Evolutionary conservation across 306 rosid species (phyloP), one percentile per base, ranked within the genome.

Genomic region (Fragaria nilgerrensis): DNA sequence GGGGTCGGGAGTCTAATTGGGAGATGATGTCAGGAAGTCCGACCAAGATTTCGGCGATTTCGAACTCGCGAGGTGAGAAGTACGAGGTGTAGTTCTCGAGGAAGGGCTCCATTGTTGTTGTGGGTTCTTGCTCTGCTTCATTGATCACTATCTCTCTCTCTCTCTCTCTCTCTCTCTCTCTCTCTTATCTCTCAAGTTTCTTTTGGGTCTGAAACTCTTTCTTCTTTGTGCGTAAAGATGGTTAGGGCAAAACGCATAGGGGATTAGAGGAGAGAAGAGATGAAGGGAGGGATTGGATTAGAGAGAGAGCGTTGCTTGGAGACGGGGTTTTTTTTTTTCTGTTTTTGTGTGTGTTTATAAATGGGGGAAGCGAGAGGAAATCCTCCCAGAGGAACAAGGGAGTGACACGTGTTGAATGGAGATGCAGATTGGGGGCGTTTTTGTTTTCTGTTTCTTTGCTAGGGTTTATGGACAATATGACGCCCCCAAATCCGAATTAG

Each of bases 381-480:
- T 48, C 72, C 67, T 13, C 32, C n/a, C 53, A 36, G 52, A 73
- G 75, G 78, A 52, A 5, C 70, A 22, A 61, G 76, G 43, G 52
- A 0, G 10, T 49, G 86, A 88, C 92, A 88, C 92, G 92, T 84
- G 92, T 76, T 81, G 16, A 1, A 55, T 67, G 76, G 77, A 29
- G 83, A 85, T 79, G 78, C 85, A 75, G 78, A 72, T 65, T 25
- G 22, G 22, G 22, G 61, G 16, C 41, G 25, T 8, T 7, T 19
- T 56, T 34, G 3, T 7, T 25, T 4, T 25, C 2, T 32, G n/a
- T 7, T 34, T 15, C 9, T 65, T 9, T 65, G 68, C 86, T 85
- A 88, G 91, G 91, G 91, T 83, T 85, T 41, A 76, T 62, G 73
- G 69, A 14, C 32, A 7, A 7, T 64, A 7, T 64, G 23, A 20